Conservation (phyloP, 192 early-diverging fungal species). For the Backusella circina region DNA sequence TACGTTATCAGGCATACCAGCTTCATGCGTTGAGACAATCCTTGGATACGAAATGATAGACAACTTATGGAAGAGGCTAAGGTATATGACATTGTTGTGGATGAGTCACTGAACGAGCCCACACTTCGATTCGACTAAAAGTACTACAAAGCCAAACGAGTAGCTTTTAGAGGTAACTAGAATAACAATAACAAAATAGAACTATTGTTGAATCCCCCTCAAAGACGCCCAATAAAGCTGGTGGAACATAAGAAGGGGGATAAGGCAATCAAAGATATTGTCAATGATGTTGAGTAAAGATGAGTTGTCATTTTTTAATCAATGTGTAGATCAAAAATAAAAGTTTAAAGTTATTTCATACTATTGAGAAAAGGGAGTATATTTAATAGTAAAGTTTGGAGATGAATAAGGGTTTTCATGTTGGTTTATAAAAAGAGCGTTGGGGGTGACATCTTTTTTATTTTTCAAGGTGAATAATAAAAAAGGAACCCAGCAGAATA, state of each 20-base stretch:
- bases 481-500: no score
- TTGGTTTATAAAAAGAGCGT: no score
- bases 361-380: no score
- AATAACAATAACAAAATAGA: slow-evolving; percentile 6
- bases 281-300: no score
- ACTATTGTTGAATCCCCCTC: slow-evolving; percentile 21
- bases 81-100: slow-evolving; percentile 29
- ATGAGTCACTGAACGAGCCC: slow-evolving; percentile 1
- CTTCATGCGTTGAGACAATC: slow-evolving; percentile 20
- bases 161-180: slow-evolving; percentile 15
- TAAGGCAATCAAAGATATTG: no score
- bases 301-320: no score
- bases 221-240: background rate
- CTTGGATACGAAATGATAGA: slow-evolving; percentile 36
- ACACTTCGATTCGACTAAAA: slow-evolving; percentile 29
- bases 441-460: no score
- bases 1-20: slow-evolving; percentile 16
- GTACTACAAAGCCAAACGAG: background rate
- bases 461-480: no score
- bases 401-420: no score
- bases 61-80: slow-evolving; percentile 37
- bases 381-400: no score
- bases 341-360: no score
- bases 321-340: no score
- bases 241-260: slow-evolving; percentile 32